Evolutionary conservation across 2,329 filamentous ascomycete genomes (phyloP), one percentile per base, ranked within the genome.

Genomic region (Venturiaceae sp.): DNA sequence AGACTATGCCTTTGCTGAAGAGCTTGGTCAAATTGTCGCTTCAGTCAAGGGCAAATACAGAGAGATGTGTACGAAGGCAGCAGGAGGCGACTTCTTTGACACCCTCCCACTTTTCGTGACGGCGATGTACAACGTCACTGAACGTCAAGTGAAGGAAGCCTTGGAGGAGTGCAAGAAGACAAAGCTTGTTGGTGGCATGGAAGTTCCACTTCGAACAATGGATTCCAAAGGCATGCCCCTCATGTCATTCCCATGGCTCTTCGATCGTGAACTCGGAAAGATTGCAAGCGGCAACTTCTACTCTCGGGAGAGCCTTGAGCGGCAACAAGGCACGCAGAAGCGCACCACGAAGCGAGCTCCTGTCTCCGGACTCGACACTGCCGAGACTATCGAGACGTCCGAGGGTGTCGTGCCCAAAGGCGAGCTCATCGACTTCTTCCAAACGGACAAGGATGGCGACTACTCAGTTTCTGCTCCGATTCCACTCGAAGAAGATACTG

Each of bases 181-280:
- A 1, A 53, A 36, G 1, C 72, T 71, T 61, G 65, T 70, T 2
- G 71, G 71, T 6, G 74, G 72, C 1, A 63, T 67, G 32, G 64
- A 66, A n/a, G 65, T 75, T 6, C 71, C 71, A 5, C 41, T 67
- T 13, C 68, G 72, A 23, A 68, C 67, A 21, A 72, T 73, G 66
- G 73, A 71, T 11, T 66, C 76, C 2, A 75, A 75, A 8, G 73
- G 75, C 2, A 86, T 91, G 78, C 92, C 94, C 0, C 75, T 97
- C 8, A 94, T 96, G 65, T 94, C 87, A 60, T 97, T 96, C 65
- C 92, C 94, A 0, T 99, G 94, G 94, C 76, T 97, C 1, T 95
- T 97, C 63, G 79, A 84, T 13, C 79, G 80, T 47, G 81, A 90
- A 60, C 76, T 95, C 3, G 85, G 87, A 1, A 79, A 79, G 53